Evolutionary conservation across 768 basidiomycete genomes (phyloP).

Genomic region (Tremella fuciformis): DNA sequence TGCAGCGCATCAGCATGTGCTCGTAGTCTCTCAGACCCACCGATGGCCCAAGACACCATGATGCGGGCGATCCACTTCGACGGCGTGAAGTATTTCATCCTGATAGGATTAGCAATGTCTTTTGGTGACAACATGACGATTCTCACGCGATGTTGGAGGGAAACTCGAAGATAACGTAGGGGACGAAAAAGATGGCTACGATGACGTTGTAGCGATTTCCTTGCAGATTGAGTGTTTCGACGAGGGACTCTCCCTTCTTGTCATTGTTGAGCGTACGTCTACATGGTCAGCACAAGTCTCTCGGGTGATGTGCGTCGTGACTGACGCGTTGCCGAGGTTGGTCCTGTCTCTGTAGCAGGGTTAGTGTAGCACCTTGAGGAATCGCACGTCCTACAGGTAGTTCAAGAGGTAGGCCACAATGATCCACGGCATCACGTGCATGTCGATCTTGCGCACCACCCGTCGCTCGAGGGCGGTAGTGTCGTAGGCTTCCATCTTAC

Average conservation of each 20-base stretch:
- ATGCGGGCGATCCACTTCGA: conserved; percentile 34
- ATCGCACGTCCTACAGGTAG: conserved; percentile 7
- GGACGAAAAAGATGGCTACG: conserved; percentile 39
- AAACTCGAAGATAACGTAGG: conserved; percentile 39
- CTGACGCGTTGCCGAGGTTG: conserved; percentile 32
- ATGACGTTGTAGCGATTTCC: conserved; percentile 34
- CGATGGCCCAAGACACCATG: conserved; percentile 39
- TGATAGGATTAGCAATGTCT: neutral
- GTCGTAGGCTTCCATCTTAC: neutral
- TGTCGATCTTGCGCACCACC: conserved; percentile 27
- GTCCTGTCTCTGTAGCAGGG: conserved; percentile 16
- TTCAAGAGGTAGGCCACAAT: conserved; percentile 22
- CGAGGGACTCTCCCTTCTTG: conserved; percentile 31
- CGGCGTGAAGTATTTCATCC: conserved; percentile 30
- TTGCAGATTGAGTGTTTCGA: conserved; percentile 26
- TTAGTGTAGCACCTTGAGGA: neutral
- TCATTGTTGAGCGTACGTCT: conserved; percentile 39
- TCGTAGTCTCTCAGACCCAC: neutral
- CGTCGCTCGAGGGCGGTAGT: conserved; percentile 11
- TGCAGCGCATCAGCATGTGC: conserved; percentile 6
- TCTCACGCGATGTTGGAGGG: conserved; percentile 30
- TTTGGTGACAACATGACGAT: neutral
- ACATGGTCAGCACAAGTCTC: neutral
- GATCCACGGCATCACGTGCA: conserved; percentile 30
- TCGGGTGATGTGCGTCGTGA: neutral